Base-by-base conservation (phyloP, 192 early-diverging fungal genomes). In the Dissophora ornata region DNA sequence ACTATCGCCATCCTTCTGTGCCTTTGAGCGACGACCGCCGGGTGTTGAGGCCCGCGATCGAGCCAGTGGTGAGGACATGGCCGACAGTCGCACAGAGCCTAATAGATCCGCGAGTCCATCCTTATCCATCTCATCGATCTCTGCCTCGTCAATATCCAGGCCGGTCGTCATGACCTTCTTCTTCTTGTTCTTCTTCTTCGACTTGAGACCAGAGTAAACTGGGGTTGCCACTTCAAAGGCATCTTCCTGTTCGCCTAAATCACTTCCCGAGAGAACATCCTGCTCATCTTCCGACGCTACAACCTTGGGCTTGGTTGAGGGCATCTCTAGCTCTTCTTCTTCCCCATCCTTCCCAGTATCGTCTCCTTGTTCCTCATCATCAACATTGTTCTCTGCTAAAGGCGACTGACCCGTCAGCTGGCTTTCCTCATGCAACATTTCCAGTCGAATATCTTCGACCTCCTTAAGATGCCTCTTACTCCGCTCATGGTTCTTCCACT, bases 401-500 rank as follows among this genome's bases (percentile, higher is more conserved):
- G 61, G 34, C 2, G 49, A 56, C 55, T n/a, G 50, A 4, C 41
- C 28, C 44, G 60, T 67, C 47, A 79, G 25, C 58, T 79, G 50
- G 40, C 69, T 80, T 44, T 93, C 91, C 25, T 93, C 92, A 18
- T 83, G 85, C 54, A 88, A 41, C 87, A 98, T 91, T 67, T 96
- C 84, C 42, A 88, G 75, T 32, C 89, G 81, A 16, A 97, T 80
- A n/a, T 85, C 79, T 50, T 91, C 86, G 4, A 93, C 93, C 29
- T 87, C 90, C 70, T 93, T 89, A 11, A 89, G 67, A 71, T 99
- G 97, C 62, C 93, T 93, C 70, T 93, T 94, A 44, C 93, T 94
- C 64, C 86, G 66, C 59, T 95, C 92, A 68, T 99, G 97, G 64
- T 92, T 97, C 30, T 81, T 81, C 83, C 86, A 90, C 83, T 97